Evolutionary conservation across 768 basidiomycete genomes (phyloP).

Genomic region (Tulasnella sp.): DNA sequence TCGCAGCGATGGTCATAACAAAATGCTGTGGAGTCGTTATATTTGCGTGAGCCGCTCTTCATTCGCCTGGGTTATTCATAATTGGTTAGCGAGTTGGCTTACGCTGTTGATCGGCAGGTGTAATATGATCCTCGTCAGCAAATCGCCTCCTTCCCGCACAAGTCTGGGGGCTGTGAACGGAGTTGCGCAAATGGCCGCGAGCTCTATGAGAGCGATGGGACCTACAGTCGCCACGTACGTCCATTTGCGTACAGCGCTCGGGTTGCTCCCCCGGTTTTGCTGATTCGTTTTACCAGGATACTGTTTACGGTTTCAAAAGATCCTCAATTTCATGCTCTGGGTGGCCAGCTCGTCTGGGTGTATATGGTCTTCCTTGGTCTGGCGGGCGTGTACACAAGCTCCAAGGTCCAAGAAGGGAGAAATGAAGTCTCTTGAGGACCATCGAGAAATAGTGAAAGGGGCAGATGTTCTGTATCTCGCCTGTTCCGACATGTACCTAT

Average conservation of each 20-base stretch:
- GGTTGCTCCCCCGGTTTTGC: background rate
- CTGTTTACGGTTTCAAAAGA: slow-evolving; percentile 15
- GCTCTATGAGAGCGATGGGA: slow-evolving; percentile 17
- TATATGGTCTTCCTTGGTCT: background rate
- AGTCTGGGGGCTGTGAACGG: slow-evolving; percentile 22
- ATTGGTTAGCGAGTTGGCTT: background rate
- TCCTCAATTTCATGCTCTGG: slow-evolving; percentile 6
- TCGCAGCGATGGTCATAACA: background rate
- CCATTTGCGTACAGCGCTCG: background rate
- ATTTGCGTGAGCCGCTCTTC: slow-evolving; percentile 3
- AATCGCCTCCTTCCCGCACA: slow-evolving; percentile 15
- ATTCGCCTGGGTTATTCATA: background rate
- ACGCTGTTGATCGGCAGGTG: background rate
- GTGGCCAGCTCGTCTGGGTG: slow-evolving; percentile 12
- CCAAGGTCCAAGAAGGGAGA: slow-evolving; percentile 9
- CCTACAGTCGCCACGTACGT: slow-evolving; percentile 19
- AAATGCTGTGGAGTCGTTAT: background rate
- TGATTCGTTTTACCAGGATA: background rate
- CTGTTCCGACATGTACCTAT: too few relatives aligned
- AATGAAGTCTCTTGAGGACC: background rate
- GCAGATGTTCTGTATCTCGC: too few relatives aligned
- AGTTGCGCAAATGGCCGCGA: slow-evolving; percentile 22
- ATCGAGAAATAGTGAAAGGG: background rate
- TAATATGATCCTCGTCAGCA: slow-evolving; percentile 22
- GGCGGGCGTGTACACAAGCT: slow-evolving; percentile 5